Evolutionary conservation across 495 filamentous ascomycete species (phyloP).

Genomic region (Penicillium waksmanii): DNA sequence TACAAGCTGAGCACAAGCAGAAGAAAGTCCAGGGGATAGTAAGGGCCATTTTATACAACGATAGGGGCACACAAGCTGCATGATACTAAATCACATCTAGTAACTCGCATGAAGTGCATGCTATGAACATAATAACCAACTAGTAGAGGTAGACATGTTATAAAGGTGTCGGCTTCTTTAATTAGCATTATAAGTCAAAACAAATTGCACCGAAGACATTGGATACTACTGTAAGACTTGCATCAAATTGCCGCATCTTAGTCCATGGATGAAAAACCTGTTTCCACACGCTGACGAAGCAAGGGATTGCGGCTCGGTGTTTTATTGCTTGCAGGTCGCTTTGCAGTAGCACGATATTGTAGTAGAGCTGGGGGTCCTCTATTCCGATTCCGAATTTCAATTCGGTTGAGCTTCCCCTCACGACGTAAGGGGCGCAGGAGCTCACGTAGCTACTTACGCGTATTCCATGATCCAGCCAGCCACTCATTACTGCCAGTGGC

Average conservation of each 20-base stretch:
- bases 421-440: neutral
- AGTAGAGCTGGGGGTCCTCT: neutral
- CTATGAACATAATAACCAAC: no score
- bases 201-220: neutral
- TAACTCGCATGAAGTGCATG: no score
- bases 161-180: no score
- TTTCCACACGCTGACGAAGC: neutral
- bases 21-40: no score
- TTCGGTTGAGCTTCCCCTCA: neutral
- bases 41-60: no score
- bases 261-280: neutral
- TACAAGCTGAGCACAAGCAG: no score
- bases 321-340: neutral
- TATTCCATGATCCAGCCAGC: no score
- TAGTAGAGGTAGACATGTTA: no score
- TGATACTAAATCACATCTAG: no score
- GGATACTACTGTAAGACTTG: neutral
- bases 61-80: no score
- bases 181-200: no score
- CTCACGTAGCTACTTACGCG: neutral
- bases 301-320: slow-evolving; percentile 1
- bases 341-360: neutral
- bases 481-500: neutral
- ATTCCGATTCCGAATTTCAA: neutral
- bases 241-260: neutral